A percentile compares a stretch with the other conserved stretches of the same genome.
Conservation (phyloP, 495 filamentous ascomycete genomes). For the Darksidea phi region DNA sequence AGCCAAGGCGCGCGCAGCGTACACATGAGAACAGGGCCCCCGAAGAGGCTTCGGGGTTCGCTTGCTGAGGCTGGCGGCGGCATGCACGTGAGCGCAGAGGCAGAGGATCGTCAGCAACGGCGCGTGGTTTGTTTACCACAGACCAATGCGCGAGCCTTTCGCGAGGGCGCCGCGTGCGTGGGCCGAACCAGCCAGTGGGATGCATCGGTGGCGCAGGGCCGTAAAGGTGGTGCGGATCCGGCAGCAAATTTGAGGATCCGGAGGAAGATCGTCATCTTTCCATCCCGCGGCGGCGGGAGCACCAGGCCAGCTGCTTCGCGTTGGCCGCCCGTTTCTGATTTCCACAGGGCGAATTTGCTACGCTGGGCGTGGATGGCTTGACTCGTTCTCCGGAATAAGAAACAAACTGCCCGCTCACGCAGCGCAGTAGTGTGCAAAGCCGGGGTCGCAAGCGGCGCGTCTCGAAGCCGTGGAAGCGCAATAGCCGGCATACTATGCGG, state of each 20-base stretch:
- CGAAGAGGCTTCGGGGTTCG: too few species aligned
- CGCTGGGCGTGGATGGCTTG: neutral
- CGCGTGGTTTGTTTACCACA: constrained; percentile 16
- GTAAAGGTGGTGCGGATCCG: constrained; percentile 23
- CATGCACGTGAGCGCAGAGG: too few species aligned
- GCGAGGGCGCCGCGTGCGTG: constrained; percentile 17
- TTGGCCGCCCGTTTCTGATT: neutral
- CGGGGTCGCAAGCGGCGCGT: too few species aligned
- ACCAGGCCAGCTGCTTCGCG: neutral
- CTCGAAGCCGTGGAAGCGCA: too few species aligned
- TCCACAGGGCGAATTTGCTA: neutral
- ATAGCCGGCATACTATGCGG: too few species aligned
- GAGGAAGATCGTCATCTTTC: neutral
- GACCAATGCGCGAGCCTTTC: constrained; percentile 24
- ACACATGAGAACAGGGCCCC: too few species aligned
- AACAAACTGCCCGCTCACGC: too few species aligned
- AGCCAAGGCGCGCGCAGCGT: too few species aligned
- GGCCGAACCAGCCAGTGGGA: constrained; percentile 5
- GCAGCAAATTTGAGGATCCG: constrained; percentile 11
- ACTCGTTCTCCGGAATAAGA: neutral
- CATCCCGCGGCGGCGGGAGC: neutral
- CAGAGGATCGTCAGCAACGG: neutral
- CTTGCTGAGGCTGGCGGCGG: too few species aligned
- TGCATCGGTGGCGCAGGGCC: constrained; percentile 23
- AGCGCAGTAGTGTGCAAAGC: too few species aligned